phyloP scores from a whole-genome alignment of 164 flowering plant genomes.

The Euptelea pleiosperma region DNA sequence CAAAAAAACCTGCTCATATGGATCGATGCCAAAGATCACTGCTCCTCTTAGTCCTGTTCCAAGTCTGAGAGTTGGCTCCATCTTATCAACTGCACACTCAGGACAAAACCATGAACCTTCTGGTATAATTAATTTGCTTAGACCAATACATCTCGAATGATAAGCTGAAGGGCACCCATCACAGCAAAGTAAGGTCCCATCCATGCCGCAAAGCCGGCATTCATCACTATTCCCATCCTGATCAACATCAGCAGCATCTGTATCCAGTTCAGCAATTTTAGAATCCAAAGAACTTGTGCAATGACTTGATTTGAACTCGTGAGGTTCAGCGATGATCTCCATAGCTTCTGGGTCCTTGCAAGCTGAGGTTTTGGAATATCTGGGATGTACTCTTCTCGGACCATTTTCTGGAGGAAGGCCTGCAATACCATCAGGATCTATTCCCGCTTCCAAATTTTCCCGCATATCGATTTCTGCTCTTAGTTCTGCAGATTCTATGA shows the following conservation, averaged over 20 bases:
- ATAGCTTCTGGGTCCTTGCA: constrained; percentile 44
- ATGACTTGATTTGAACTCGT: constrained; percentile 18
- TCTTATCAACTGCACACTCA: constrained; percentile 62
- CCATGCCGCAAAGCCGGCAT: constrained; percentile 97
- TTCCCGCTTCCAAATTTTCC: constrained; percentile 60
- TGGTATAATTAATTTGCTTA: constrained; percentile 66
- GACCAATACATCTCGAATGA: constrained; percentile 90
- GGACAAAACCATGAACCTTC: constrained; percentile 93
- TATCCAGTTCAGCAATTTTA: constrained; percentile 22
- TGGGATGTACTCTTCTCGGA: constrained; percentile 73
- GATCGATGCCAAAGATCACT: constrained; percentile 73
- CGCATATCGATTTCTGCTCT: constrained; percentile 79
- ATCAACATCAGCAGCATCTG: constrained; percentile 34
- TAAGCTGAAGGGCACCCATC: constrained; percentile 98
- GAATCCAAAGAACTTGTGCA: constrained; percentile 21
- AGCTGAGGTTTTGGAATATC: constrained; percentile 64
- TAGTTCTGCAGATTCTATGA: constrained; percentile 60
- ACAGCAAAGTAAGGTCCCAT: constrained; percentile 91
- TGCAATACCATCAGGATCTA: constrained; percentile 39
- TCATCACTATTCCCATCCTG: constrained; percentile 82
- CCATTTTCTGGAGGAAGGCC: constrained; percentile 32
- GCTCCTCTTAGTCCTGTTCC: constrained; percentile 70
- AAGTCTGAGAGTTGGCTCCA: constrained; percentile 40
- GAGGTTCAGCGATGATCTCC: constrained; percentile 32
- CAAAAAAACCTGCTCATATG: constrained; percentile 64